Conservation (phyloP, 2,329 filamentous ascomycete species). For the Aspergillus pseudoviridinutans region DNA sequence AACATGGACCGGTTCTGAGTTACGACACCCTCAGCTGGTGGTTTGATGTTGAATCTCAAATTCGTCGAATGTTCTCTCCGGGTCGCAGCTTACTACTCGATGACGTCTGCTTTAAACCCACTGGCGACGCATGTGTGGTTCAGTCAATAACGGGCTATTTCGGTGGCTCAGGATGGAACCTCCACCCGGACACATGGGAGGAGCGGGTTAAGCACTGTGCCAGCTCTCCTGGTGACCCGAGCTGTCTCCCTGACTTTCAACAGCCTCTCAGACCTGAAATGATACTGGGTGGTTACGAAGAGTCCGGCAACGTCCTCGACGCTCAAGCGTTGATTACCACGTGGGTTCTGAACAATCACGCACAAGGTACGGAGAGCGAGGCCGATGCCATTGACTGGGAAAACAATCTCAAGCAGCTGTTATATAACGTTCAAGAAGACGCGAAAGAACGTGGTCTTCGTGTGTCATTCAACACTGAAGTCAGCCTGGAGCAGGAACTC, state of each 20-base stretch:
- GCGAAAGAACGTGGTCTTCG: constrained; percentile 73
- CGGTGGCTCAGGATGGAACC: constrained; percentile 59
- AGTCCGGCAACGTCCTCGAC: constrained; percentile 60
- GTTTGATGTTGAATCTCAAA: constrained; percentile 80
- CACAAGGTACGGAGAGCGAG: constrained; percentile 67
- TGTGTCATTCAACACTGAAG: constrained; percentile 91
- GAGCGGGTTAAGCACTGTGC: constrained; percentile 69
- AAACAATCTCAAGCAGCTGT: constrained; percentile 65
- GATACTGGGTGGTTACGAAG: constrained; percentile 76
- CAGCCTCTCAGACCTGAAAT: constrained; percentile 83
- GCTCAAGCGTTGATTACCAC: constrained; percentile 80
- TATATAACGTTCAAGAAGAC: constrained; percentile 76
- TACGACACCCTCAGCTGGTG: constrained; percentile 91
- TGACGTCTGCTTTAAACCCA: constrained; percentile 92
- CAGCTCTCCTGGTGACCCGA: constrained; percentile 64
- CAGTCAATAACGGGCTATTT: constrained; percentile 93
- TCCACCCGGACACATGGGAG: constrained; percentile 67
- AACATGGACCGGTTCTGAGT: constrained; percentile 75
- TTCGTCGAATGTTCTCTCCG: constrained; percentile 67
- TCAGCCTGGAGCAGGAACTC: constrained; percentile 89
- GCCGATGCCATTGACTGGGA: constrained; percentile 86
- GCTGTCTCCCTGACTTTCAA: constrained; percentile 82
- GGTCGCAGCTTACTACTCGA: constrained; percentile 66
- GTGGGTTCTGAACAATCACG: constrained; percentile 88
- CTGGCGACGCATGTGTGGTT: constrained; percentile 81